A percentile compares a stretch with the other conserved stretches of the same genome.
Conservation (phyloP, 2,329 filamentous ascomycete species). For the Ceratocystis albifundus region DNA sequence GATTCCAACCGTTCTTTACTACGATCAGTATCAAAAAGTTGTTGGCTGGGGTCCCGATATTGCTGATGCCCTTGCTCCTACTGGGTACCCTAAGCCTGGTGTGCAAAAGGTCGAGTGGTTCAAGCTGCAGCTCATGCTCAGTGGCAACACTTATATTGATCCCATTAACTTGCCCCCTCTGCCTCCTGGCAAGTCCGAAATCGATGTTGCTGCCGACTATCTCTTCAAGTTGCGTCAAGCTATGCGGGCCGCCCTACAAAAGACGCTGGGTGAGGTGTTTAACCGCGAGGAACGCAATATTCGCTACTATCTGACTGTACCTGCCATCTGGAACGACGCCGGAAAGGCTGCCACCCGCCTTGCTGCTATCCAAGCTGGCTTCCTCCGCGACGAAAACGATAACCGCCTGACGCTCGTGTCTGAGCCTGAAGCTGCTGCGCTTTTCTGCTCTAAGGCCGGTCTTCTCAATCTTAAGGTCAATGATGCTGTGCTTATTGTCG, state of each 20-base stretch:
- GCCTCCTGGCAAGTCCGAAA: slow-evolving; percentile 94
- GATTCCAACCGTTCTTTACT: slow-evolving; percentile 99
- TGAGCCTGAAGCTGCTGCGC: slow-evolving; percentile 89
- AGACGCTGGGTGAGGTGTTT: slow-evolving; percentile 94
- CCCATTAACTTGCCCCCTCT: slow-evolving; percentile 96
- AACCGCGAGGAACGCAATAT: slow-evolving; percentile 97
- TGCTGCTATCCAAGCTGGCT: slow-evolving; percentile 92
- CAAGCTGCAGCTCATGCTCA: slow-evolving; percentile 97
- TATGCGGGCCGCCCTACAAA: slow-evolving; percentile 89
- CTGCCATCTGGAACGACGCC: slow-evolving; percentile 98
- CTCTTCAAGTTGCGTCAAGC: slow-evolving; percentile 96
- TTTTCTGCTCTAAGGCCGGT: slow-evolving; percentile 96
- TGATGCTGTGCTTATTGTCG: slow-evolving; percentile 94
- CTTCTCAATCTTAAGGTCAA: slow-evolving; percentile 95
- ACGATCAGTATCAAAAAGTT: slow-evolving; percentile 98
- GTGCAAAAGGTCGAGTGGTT: slow-evolving; percentile 99
- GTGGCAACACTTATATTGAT: slow-evolving; percentile 97
- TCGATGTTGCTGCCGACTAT: slow-evolving; percentile 98
- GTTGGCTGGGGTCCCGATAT: slow-evolving; percentile 99
- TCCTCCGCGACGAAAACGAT: slow-evolving; percentile 93
- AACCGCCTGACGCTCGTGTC: slow-evolving; percentile 90
- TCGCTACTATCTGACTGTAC: slow-evolving; percentile 94
- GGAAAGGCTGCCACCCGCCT: slow-evolving; percentile 94
- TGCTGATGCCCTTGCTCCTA: slow-evolving; percentile 87
- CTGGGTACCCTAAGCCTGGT: slow-evolving; percentile 91